These are phyloP conservation scores for Phytophthora pluvialis DNA, from an alignment of 352 stramenopile genomes.

Conservation along the genomic window DNA sequence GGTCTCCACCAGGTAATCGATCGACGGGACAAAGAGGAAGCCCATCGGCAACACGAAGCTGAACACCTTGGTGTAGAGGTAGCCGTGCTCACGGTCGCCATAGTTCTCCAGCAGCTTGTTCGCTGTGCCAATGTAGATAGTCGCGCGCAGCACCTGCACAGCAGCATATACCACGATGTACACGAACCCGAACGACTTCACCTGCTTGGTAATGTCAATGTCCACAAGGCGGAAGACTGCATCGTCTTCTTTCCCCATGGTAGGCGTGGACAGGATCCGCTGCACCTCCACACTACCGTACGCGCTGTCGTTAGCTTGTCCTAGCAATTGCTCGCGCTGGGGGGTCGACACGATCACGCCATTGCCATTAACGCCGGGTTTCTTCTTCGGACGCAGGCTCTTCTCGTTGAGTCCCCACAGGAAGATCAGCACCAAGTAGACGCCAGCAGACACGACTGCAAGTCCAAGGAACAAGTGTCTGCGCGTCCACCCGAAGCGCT, in stretches of 20 bases:
- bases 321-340: conserved; percentile 43
- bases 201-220: conserved; percentile 61
- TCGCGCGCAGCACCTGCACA: conserved; percentile 80
- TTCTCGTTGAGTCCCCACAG: conserved; percentile 84
- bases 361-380: conserved; percentile 21
- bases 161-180: conserved; percentile 78
- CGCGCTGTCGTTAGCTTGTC: conserved; percentile 20
- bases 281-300: conserved; percentile 39
- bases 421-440: conserved; percentile 74
- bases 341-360: conserved; percentile 14
- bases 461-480: conserved; percentile 60
- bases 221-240: conserved; percentile 56
- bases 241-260: conserved; percentile 22
- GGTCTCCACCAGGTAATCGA: conserved; percentile 84
- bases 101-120: conserved; percentile 89
- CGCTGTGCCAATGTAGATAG: conserved; percentile 85
- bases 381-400: conserved; percentile 41
- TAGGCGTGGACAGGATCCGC: conserved; percentile 15
- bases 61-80: conserved; percentile 88
- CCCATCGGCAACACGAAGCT: conserved; percentile 84
- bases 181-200: conserved; percentile 81
- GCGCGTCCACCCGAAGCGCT: conserved; percentile 51
- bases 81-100: conserved; percentile 64
- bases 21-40: conserved; percentile 85
- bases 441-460: conserved; percentile 39